Percentiles rank a stretch among this genome's conserved stretches.
Conservation (phyloP, 2,329 filamentous ascomycete genomes). For the Iodosphaeria phyllophila region DNA sequence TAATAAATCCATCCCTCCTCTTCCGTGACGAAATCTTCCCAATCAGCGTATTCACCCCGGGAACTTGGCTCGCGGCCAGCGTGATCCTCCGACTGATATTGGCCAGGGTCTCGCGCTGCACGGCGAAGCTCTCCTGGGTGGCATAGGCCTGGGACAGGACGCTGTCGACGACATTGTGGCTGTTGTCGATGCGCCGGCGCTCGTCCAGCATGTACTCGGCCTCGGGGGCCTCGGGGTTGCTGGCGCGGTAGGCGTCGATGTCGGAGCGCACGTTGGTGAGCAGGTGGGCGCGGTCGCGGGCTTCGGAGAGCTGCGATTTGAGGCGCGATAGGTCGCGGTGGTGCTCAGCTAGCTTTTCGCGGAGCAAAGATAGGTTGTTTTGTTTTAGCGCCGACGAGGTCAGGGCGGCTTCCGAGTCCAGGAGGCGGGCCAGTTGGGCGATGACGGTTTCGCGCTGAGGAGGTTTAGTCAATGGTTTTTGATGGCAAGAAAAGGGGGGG, state of each 20-base stretch:
- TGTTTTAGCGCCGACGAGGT: constrained; percentile 90
- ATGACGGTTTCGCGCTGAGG: constrained; percentile 74
- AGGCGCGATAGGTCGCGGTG: constrained; percentile 64
- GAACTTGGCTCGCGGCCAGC: constrained; percentile 73
- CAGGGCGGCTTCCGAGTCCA: constrained; percentile 78
- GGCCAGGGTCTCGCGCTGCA: constrained; percentile 73
- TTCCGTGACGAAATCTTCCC: constrained; percentile 87
- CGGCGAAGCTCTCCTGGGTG: constrained; percentile 75
- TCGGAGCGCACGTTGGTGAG: constrained; percentile 81
- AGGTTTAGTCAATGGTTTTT: constrained; percentile 4
- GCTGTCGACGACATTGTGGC: constrained; percentile 73
- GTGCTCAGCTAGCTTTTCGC: constrained; percentile 78
- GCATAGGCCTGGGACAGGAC: constrained; percentile 93
- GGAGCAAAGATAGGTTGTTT: constrained; percentile 81
- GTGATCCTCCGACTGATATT: constrained; percentile 86
- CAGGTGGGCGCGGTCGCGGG: constrained; percentile 75
- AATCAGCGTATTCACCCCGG: constrained; percentile 83
- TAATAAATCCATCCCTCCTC: constrained; percentile 82
- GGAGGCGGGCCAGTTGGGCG: constrained; percentile 65
- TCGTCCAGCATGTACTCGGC: constrained; percentile 97
- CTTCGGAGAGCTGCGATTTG: constrained; percentile 52
- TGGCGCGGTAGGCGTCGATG: constrained; percentile 72
- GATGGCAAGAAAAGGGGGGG: constrained; percentile 3
- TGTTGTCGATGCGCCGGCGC: constrained; percentile 68
- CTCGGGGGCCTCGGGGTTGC: constrained; percentile 67